Conservation (phyloP, 495 filamentous ascomycete genomes). For the Beverwykella pulmonaria region DNA sequence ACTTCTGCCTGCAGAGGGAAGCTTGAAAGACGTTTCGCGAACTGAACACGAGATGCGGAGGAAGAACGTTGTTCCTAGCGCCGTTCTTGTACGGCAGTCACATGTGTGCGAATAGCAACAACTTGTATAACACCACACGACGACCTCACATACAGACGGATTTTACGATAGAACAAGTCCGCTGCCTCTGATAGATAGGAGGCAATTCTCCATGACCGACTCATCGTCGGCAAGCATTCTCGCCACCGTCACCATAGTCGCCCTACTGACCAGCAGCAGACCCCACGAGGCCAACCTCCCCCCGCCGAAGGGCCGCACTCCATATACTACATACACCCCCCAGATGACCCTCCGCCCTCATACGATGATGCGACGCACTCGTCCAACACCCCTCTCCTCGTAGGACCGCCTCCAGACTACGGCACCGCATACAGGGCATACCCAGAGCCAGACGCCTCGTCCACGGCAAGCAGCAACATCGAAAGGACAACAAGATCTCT, state of each 20-base stretch:
- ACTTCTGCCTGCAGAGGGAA: slow-evolving; percentile 7
- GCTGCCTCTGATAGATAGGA: background rate
- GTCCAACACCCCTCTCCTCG: slow-evolving; percentile 25
- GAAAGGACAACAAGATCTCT: slow-evolving; percentile 15
- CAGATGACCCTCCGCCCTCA: slow-evolving; percentile 33
- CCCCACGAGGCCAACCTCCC: slow-evolving; percentile 5
- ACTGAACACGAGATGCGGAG: background rate
- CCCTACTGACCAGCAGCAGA: slow-evolving; percentile 16
- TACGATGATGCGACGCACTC: slow-evolving; percentile 35
- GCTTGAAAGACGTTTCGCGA: slow-evolving; percentile 15
- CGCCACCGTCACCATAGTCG: background rate
- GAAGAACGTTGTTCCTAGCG: background rate
- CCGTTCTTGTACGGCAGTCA: background rate
- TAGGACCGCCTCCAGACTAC: slow-evolving; percentile 31
- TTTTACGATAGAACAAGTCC: background rate
- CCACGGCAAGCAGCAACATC: slow-evolving; percentile 21
- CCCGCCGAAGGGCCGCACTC: background rate
- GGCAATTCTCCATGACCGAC: slow-evolving; percentile 4
- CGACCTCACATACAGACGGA: background rate
- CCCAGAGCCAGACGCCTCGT: slow-evolving; percentile 19
- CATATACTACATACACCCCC: slow-evolving; percentile 19
- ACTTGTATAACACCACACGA: background rate
- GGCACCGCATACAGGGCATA: slow-evolving; percentile 11
- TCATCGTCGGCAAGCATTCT: slow-evolving; percentile 6
- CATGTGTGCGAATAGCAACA: background rate